Base-by-base conservation (phyloP, 345 rosid genomes). In the Lagerstroemia speciosa region DNA sequence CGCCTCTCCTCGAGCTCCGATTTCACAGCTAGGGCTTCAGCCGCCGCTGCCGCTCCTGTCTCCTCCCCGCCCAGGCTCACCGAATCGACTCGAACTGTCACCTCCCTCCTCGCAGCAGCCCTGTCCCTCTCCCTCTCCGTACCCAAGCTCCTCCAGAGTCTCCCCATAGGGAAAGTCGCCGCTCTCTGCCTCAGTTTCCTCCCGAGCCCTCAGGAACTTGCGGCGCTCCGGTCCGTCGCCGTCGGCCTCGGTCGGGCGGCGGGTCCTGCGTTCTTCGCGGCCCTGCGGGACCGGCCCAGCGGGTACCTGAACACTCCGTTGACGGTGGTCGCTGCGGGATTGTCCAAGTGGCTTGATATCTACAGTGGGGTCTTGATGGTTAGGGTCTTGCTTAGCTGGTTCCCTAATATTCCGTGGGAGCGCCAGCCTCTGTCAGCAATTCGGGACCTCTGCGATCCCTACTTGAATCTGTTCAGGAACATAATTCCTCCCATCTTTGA, bases 311-410 rank as follows among this genome's bases (percentile, higher is more conserved):
- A 86, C 76, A 89, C 89, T 10, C 97, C 97, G 7, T 38, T 93
- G 78, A 89, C 92, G 7, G 92, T 93, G 57, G 97, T 87, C 8
- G 97, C 92, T 0, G 89, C 97, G 1, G 97, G 96, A 1, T 36
- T 93, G 76, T 82, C 93, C 27, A 90, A 89, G 75, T 90, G 97
- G 97, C 86, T 90, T 0, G 96, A 93, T 62, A 87, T 90, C 22
- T 89, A 90, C 84, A 90, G 93, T 24, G 96, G 89, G 67, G 94
- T 89, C 41, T 72, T 93, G 78, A 82, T 89, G 97, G 89, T 93
- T 55, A 82, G 97, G 83, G 98, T 93, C 53, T 81, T 93, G 77
- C 90, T 91, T 17, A 89, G 97, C 74, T 93, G 96, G 98, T 93
- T 93, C 76, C 98, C 96, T 0, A 93, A 93, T 72, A 86, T 89